Percentiles rank a stretch among this genome's conserved stretches.
phyloP scores from a whole-genome alignment of 2,329 filamentous ascomycete genomes.

The Hypoxylon rubiginosum region DNA sequence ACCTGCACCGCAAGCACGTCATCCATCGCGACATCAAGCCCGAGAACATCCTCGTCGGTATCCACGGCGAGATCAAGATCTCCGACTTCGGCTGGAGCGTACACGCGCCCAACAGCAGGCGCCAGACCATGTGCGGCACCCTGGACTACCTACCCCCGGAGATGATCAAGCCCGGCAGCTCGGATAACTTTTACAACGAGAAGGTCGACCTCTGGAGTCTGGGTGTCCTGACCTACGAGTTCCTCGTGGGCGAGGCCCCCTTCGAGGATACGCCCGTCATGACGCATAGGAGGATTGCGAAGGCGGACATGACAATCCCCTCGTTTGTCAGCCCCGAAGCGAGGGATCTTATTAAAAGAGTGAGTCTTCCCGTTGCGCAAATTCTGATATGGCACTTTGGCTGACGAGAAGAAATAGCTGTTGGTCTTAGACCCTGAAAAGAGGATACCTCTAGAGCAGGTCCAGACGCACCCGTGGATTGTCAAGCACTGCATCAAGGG shows the following conservation, averaged over 20 bases:
- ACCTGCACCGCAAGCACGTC: slow-evolving; percentile 95
- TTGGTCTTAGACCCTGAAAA: slow-evolving; percentile 95
- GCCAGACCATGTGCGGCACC: slow-evolving; percentile 96
- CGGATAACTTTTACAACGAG: slow-evolving; percentile 91
- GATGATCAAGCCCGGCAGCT: slow-evolving; percentile 88
- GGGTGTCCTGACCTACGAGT: slow-evolving; percentile 96
- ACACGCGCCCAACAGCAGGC: slow-evolving; percentile 92
- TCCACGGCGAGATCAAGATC: slow-evolving; percentile 98
- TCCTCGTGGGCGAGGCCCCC: slow-evolving; percentile 93
- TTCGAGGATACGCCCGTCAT: slow-evolving; percentile 96
- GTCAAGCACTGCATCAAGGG: slow-evolving; percentile 88
- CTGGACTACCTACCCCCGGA: slow-evolving; percentile 97
- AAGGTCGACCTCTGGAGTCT: slow-evolving; percentile 98
- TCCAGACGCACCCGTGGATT: slow-evolving; percentile 95
- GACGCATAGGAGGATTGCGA: slow-evolving; percentile 90
- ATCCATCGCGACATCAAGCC: slow-evolving; percentile 99
- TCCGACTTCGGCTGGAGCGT: slow-evolving; percentile 99
- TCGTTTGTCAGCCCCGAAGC: slow-evolving; percentile 92
- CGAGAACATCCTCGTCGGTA: slow-evolving; percentile 95
- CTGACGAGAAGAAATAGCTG: slow-evolving; percentile 66
- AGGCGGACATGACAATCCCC: slow-evolving; percentile 93
- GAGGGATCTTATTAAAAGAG: slow-evolving; percentile 90
- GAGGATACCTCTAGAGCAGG: slow-evolving; percentile 88
- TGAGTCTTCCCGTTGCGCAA: slow-evolving; percentile 58
- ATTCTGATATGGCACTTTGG: slow-evolving; percentile 27